These are phyloP conservation scores for Malassezia furfur DNA, from an alignment of 1,284 basidiomycete species.

Conservation along the genomic window DNA sequence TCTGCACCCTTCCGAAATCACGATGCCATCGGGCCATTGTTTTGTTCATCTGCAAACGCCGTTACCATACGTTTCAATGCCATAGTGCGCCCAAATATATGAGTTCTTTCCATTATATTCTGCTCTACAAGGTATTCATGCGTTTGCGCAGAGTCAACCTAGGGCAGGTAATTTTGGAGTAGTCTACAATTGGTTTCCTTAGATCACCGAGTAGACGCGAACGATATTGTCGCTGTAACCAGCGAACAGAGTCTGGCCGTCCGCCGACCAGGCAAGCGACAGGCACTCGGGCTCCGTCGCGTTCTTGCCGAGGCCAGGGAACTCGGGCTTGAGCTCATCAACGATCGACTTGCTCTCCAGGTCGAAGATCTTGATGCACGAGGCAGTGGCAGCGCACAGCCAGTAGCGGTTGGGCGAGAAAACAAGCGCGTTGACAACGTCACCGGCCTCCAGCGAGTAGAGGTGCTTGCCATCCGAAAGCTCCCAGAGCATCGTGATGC, in stretches of 20 bases:
- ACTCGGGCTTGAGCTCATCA: conserved; percentile 75
- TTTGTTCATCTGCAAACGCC: too few relatives aligned
- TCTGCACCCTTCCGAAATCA: too few relatives aligned
- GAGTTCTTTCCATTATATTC: conserved; percentile 9
- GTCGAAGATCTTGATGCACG: conserved; percentile 75
- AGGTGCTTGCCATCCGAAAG: conserved; percentile 99
- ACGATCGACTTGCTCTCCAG: conserved; percentile 72
- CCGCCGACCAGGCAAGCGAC: conserved; percentile 96
- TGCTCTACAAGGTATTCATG: conserved; percentile 5
- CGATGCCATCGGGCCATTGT: too few relatives aligned
- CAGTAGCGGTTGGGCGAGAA: conserved; percentile 91
- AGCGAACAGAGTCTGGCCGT: conserved; percentile 84
- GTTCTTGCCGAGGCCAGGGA: conserved; percentile 57
- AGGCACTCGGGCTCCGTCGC: conserved; percentile 86
- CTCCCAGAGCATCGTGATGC: conserved; percentile 99
- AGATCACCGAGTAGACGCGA: conserved; percentile 49
- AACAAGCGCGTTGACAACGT: conserved; percentile 97
- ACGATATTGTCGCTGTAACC: conserved; percentile 54
- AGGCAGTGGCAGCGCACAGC: conserved; percentile 95
- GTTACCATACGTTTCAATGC: too few relatives aligned
- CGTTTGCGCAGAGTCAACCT: conserved; percentile 4
- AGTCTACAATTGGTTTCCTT: conserved; percentile 16
- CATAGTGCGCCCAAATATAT: neutral
- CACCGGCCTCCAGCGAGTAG: conserved; percentile 97
- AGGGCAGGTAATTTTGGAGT: conserved; percentile 17